phyloP scores from a whole-genome alignment of 2,329 filamentous ascomycete species.

The Decorospora gaudefroyi region DNA sequence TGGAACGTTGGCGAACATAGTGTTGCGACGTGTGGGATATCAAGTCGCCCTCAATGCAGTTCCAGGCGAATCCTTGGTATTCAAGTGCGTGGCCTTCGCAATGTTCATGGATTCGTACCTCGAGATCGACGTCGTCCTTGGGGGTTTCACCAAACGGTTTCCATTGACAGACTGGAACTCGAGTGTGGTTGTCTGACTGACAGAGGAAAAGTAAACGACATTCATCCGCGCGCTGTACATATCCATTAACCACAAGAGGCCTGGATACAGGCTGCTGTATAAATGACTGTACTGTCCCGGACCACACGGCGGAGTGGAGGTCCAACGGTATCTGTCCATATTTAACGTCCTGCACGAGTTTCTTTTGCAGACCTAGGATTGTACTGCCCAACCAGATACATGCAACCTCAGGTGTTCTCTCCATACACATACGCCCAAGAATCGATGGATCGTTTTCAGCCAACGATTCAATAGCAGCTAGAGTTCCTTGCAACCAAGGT shows the following conservation, averaged over 20 bases:
- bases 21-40: background rate
- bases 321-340: background rate
- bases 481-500: background rate
- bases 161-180: constrained; percentile 1
- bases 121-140: constrained; percentile 1
- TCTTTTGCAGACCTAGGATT: background rate
- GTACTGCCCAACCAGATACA: background rate
- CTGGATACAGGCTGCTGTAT: constrained; percentile 1
- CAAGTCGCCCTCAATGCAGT: background rate
- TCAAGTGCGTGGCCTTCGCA: background rate
- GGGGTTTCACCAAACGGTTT: background rate
- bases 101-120: background rate
- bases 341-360: background rate
- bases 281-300: constrained; percentile 1
- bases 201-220: constrained; percentile 1
- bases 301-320: background rate
- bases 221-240: background rate
- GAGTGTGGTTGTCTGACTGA: background rate
- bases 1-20: background rate
- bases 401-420: background rate
- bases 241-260: background rate
- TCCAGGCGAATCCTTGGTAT: background rate
- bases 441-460: background rate
- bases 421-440: constrained; percentile 1
- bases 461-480: background rate